These are phyloP conservation scores for Herpotrichia juniperi DNA, from an alignment of 2,329 filamentous ascomycete genomes.

Conservation along the genomic window DNA sequence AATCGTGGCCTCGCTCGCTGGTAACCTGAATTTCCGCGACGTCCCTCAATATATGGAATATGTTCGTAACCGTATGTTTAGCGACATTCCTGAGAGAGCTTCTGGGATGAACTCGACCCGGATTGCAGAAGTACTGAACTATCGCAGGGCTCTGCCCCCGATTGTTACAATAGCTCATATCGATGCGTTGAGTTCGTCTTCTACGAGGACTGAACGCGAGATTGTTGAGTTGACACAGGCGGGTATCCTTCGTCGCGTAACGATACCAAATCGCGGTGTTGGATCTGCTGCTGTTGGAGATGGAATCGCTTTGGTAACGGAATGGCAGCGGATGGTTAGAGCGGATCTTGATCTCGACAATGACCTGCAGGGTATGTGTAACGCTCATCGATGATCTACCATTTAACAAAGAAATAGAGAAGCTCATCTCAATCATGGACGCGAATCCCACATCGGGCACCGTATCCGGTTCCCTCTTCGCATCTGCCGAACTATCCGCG, in stretches of 20 bases:
- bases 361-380: conserved; percentile 44
- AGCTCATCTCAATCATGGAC: conserved; percentile 60
- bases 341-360: conserved; percentile 41
- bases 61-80: conserved; percentile 68
- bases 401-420: conserved; percentile 35
- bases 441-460: conserved; percentile 57
- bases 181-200: conserved; percentile 65
- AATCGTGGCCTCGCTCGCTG: conserved; percentile 60
- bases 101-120: conserved; percentile 69
- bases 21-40: conserved; percentile 64
- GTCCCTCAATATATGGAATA: conserved; percentile 69
- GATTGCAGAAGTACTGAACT: conserved; percentile 68
- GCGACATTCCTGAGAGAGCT: conserved; percentile 61
- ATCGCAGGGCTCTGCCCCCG: conserved; percentile 64
- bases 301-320: conserved; percentile 64
- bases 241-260: conserved; percentile 66
- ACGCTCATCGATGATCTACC: not conserved
- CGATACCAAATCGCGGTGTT: conserved; percentile 65
- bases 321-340: conserved; percentile 53
- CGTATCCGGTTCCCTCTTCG: conserved; percentile 50
- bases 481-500: conserved; percentile 57
- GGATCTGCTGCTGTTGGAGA: conserved; percentile 67
- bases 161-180: conserved; percentile 71
- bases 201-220: conserved; percentile 71
- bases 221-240: conserved; percentile 64